phyloP scores from a whole-genome alignment of 768 basidiomycete genomes.

The Albatrellus ellisii region DNA sequence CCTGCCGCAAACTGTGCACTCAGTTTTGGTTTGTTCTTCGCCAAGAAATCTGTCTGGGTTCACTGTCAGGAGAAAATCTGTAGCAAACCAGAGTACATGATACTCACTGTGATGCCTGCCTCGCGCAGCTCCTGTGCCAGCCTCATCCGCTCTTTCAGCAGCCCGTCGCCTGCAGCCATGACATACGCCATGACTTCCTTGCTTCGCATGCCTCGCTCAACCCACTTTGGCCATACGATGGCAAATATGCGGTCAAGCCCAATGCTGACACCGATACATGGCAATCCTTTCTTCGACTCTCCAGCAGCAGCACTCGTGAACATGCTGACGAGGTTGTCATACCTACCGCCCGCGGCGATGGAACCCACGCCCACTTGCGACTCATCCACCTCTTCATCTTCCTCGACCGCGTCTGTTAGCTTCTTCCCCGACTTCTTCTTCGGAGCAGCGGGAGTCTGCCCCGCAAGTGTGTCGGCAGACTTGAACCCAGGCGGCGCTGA shows the following conservation, averaged over 20 bases:
- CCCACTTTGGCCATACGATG: constrained; percentile 79
- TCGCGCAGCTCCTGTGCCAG: constrained; percentile 73
- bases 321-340: constrained; percentile 89
- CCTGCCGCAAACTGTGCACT: constrained; percentile 78
- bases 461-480: constrained; percentile 28
- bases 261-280: constrained; percentile 87
- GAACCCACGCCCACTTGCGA: constrained; percentile 94
- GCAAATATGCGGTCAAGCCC: constrained; percentile 92
- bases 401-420: constrained; percentile 38
- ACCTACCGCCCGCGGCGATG: constrained; percentile 96
- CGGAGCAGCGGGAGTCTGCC: constrained; percentile 21
- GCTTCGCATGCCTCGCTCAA: constrained; percentile 62
- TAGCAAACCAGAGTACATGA: neutral
- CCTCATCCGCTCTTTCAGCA: constrained; percentile 73
- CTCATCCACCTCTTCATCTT: constrained; percentile 86
- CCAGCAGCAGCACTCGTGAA: constrained; percentile 76
- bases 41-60: constrained; percentile 75
- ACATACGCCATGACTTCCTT: constrained; percentile 95
- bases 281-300: constrained; percentile 60
- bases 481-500: constrained; percentile 85
- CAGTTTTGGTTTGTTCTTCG: constrained; percentile 86
- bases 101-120: constrained; percentile 72
- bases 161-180: constrained; percentile 80
- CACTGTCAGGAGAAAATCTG: constrained; percentile 3
- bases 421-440: constrained; percentile 28